Evolutionary conservation across 2,329 filamentous ascomycete species (phyloP), one percentile per base, ranked within the genome.

Genomic region (Clonostachys rosea): DNA sequence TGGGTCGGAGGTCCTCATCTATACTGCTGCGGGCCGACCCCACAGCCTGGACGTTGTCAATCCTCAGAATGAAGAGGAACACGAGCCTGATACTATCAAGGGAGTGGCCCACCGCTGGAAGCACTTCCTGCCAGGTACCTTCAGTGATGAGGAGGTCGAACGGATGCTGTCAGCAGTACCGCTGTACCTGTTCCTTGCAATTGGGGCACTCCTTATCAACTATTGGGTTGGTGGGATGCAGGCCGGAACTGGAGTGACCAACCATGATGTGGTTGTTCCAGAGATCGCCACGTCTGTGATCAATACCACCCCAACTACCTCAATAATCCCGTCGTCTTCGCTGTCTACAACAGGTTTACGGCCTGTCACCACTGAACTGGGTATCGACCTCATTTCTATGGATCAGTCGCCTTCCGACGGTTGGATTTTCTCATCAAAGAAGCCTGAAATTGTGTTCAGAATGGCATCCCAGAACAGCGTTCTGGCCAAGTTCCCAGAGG

Each of bases 401-500:
- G 36, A 39, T n/a, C 14, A 18, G 14, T 39, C 36, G 14, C 36
- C 49, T 8, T 47, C 59, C 9, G 58, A 65, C 10, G 63, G 68
- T 33, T 66, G 64, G 62, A 53, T 65, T 8, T 67, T 66, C 47
- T 56, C 58, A 8, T 49, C 57, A 14, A 65, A 59, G 47, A 63
- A 59, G 44, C 62, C 64, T 6, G 55, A 59, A 5, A 47, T 68
- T 14, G 60, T 58, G 4, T 59, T 62, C 36, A 54, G 56, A 45
- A 43, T 60, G 44, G 49, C 59, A 43, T 69, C 73, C 48, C 66
- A 68, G 46, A 72, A 74, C 47, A 72, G 79, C 49, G 73, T 84
- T 33, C 59, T 82, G 44, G 70, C 84, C 44, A 74, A 70, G 44
- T 74, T 84, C 12, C 73, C 78, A 3, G 63, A 67, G 36, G 43